These are phyloP conservation scores for Hypoxylon intermedium DNA, from an alignment of 495 filamentous ascomycete species.

Conservation along the genomic window DNA sequence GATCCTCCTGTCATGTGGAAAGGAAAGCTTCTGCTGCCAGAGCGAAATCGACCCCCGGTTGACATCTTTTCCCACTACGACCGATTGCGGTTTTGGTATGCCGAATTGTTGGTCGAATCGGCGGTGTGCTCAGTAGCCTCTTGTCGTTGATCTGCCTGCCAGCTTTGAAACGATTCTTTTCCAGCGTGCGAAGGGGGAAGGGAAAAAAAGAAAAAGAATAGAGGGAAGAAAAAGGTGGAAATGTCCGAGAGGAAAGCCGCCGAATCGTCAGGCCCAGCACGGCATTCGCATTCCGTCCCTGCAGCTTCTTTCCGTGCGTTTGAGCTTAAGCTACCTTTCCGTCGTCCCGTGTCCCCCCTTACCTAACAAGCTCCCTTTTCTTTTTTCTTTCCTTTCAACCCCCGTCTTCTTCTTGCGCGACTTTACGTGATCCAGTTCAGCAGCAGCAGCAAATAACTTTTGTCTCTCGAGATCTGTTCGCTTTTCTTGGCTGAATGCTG, in stretches of 20 bases:
- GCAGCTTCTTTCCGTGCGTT: conserved; percentile 58
- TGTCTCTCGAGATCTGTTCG: neutral
- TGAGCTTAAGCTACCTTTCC: conserved; percentile 26
- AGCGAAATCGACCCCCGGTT: conserved; percentile 12
- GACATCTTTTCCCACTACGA: conserved; percentile 10
- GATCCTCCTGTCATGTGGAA: conserved; percentile 18
- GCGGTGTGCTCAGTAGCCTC: conserved; percentile 11
- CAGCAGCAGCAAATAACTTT: neutral
- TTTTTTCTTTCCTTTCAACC: conserved; percentile 14
- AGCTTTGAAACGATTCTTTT: conserved; percentile 1
- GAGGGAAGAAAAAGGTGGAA: conserved; percentile 31
- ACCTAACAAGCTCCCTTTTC: conserved; percentile 6
- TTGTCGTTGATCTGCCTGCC: conserved; percentile 9
- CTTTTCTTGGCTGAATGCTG: conserved; percentile 26
- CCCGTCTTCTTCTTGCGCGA: conserved; percentile 5
- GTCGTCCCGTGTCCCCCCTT: neutral
- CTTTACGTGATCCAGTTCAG: conserved; percentile 1
- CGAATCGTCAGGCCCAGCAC: conserved; percentile 49
- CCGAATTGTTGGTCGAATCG: conserved; percentile 22
- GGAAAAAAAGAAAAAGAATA: no score
- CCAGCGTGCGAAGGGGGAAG: conserved; percentile 7
- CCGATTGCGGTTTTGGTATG: conserved; percentile 26
- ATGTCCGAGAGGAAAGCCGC: conserved; percentile 45
- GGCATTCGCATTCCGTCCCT: conserved; percentile 54
- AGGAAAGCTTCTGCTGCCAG: neutral